These are phyloP conservation scores for Podosphaera xanthii DNA, from an alignment of 2,329 filamentous ascomycete genomes.

Conservation along the genomic window DNA sequence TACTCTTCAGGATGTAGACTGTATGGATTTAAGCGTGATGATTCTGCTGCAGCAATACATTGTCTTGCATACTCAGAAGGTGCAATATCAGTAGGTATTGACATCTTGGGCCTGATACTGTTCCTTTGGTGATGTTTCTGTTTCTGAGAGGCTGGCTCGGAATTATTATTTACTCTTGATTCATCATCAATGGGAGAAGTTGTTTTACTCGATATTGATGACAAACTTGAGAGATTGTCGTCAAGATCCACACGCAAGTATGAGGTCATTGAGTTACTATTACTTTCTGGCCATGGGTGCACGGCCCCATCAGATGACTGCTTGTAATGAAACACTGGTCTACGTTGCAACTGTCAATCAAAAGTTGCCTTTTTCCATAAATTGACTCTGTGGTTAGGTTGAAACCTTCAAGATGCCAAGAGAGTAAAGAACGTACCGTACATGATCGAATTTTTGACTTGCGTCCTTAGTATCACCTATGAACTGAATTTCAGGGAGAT, in stretches of 20 bases:
- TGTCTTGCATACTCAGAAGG: constrained; percentile 69
- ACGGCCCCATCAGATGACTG: constrained; percentile 9
- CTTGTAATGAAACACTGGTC: constrained; percentile 9
- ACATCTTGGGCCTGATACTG: constrained; percentile 52
- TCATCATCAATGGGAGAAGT: constrained; percentile 33
- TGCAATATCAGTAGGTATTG: constrained; percentile 55
- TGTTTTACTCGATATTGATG: constrained; percentile 36
- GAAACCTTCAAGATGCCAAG: constrained; percentile 3
- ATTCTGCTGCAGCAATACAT: constrained; percentile 72
- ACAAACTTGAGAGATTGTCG: constrained; percentile 24
- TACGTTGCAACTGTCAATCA: constrained; percentile 10
- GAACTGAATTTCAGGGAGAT: constrained; percentile 5
- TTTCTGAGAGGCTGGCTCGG: constrained; percentile 10
- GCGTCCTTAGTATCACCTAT: constrained; percentile 6
- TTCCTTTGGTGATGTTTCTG: constrained; percentile 20
- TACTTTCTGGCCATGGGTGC: constrained; percentile 15
- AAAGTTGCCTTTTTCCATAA: constrained; percentile 1
- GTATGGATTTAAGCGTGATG: constrained; percentile 75
- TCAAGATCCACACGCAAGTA: constrained; percentile 31
- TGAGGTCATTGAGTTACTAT: constrained; percentile 25
- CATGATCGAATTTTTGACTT: constrained; percentile 7
- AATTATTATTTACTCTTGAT: constrained; percentile 16
- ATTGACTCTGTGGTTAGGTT: constrained; percentile 1
- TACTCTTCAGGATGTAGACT: constrained; percentile 72
- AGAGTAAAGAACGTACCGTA: constrained; percentile 11